Evolutionary conservation across 306 rosid species (phyloP), one percentile per base, ranked within the genome.

Genomic region (Bauhinia variegata): DNA sequence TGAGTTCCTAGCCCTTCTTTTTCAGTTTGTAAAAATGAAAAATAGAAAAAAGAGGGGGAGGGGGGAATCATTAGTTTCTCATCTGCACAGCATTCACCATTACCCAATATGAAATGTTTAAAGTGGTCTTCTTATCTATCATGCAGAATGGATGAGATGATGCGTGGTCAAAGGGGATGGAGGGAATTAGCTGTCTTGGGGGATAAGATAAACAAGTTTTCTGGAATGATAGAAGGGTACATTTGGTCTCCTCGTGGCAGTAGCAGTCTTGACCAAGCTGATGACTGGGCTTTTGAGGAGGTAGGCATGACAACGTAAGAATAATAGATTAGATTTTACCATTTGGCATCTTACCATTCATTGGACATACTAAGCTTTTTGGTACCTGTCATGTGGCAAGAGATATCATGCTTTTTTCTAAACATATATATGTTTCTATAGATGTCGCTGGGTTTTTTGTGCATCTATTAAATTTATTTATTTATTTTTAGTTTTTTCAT

Each of bases 161-260:
- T 93, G 99, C 86, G 92, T 15, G 99, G 97, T 65, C 99, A 93
- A 82, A 88, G 91, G 86, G 99, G 99, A 43, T 93, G 99, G 99
- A 85, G 97, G 64, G 99, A 93, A 79, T 81, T 93, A 55, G 88
- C 99, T 62, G 58, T 83, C 75, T 76, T 93, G 86, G 99, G 99
- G 33, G 99, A 88, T 80, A 93, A 88, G 82, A 60, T 90, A 39
- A 90, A 86, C 83, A 93, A 91, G 86, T 83, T 93, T 53, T 83
- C 92, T 75, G 97, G 96, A 69, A 93, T 90, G 97, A 86, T 93
- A 74, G 96, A 93, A 83, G 97, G 97, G 82, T 78, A 88, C 68
- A 86, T 93, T 80, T 93, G 97, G 99, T 93, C 97, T 47, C 97
- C 99, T 6, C 76, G 85, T 74, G 67, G 90, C 78, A 85, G 82